Evolutionary conservation across 2,329 filamentous ascomycete genomes (phyloP), one percentile per base, ranked within the genome.

Genomic region (Pseudogymnoascus sp.): DNA sequence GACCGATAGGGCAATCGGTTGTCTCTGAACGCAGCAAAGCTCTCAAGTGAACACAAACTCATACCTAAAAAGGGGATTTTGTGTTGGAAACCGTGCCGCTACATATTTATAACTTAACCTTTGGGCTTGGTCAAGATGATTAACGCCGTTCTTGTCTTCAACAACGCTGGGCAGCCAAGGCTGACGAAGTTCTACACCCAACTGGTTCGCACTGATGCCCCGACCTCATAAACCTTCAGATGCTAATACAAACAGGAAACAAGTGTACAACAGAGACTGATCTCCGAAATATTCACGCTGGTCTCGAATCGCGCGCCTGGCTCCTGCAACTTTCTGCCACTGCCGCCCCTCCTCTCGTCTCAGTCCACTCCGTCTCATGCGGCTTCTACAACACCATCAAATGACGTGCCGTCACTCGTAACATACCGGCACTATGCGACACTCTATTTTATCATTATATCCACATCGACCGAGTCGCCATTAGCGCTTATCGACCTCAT

Each of bases 121-220:
- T 34, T 34, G 28, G 14, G 28, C 10, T 57, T 34, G 43, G 19
- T 28, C 70, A 79, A 70, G 70, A 99, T 99, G 95, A 98, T 99
- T 77, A 99, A 96, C 82, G 95, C 96, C 34, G 93, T 99, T 67
- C 83, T 99, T 69, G 93, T 99, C 75, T 99, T 99, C 82, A 99
- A 99, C 75, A 96, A 96, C 80, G 92, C 93, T 72, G 95, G 95
- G 68, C 93, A 99, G 78, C 93, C 95, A 39, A 89, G 95, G 64
- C 84, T 99, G 75, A 98, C 93, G 71, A 98, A 98, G 74, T 99
- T 99, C 82, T 99, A 99, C 77, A 97, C 93, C 1, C 93, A 98
- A 76, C 86, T 99, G 69, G 93, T 96, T 78, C 66, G 78, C 72
- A 63, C 62, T 51, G 41, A 61, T 31, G 43, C 43, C 25, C 19